Percentiles rank a stretch among this genome's conserved stretches.
Conservation (phyloP, 1,139 yeast genomes). For the Pichia sp. region DNA sequence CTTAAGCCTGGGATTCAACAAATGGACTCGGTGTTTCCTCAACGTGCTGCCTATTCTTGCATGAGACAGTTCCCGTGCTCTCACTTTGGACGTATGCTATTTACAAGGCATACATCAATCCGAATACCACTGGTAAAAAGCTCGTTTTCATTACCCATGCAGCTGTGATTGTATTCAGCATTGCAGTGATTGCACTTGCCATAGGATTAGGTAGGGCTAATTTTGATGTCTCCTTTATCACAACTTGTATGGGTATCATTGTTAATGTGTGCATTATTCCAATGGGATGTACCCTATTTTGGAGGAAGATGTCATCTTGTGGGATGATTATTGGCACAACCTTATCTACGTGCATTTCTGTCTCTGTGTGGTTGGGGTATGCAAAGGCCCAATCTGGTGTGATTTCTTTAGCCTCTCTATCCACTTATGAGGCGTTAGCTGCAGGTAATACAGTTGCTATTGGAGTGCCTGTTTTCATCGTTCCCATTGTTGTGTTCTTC, state of each 20-base stretch:
- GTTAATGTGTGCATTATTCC: constrained; percentile 85
- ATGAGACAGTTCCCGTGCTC: constrained; percentile 42
- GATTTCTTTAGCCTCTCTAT: constrained; percentile 53
- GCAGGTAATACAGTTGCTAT: constrained; percentile 60
- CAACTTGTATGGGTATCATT: constrained; percentile 81
- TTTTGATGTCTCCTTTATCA: constrained; percentile 78
- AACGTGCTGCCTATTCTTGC: constrained; percentile 40
- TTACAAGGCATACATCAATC: constrained; percentile 38
- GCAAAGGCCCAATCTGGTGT: constrained; percentile 47
- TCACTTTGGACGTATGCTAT: constrained; percentile 41
- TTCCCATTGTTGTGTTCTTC: constrained; percentile 61
- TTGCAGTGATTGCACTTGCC: constrained; percentile 34
- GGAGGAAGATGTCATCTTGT: constrained; percentile 54
- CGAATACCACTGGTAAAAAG: constrained; percentile 36
- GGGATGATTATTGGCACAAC: constrained; percentile 60
- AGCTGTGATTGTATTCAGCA: constrained; percentile 31
- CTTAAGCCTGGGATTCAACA: constrained; percentile 22
- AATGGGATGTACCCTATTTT: constrained; percentile 61
- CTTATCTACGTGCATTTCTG: constrained; percentile 53
- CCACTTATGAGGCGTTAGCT: constrained; percentile 30
- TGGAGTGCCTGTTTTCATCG: constrained; percentile 60
- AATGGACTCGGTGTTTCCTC: constrained; percentile 42
- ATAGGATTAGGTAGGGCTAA: constrained; percentile 59
- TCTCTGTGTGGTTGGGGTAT: constrained; percentile 59
- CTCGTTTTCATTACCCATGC: constrained; percentile 34